Evolutionary conservation across 2,329 filamentous ascomycete genomes (phyloP).

Genomic region (Xylaria sp.): DNA sequence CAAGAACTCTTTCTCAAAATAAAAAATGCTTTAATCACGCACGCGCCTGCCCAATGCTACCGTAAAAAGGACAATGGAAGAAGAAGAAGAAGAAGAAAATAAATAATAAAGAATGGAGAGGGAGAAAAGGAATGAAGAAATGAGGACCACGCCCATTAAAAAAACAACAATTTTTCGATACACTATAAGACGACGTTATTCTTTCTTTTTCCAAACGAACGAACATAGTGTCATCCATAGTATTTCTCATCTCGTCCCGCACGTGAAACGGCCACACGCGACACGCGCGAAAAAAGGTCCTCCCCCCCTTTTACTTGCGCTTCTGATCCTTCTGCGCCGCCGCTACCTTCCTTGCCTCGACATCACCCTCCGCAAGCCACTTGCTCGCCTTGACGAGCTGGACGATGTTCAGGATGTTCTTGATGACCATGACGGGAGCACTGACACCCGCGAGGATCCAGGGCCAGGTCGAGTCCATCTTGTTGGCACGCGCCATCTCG

Average conservation of each 20-base stretch:
- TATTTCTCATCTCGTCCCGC: neutral
- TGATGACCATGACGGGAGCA: conserved; percentile 80
- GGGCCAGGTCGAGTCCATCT: conserved; percentile 66
- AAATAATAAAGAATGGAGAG: neutral
- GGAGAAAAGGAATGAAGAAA: conserved; percentile 1
- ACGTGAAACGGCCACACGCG: too few relatives aligned
- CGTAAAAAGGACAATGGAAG: neutral
- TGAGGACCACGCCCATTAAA: neutral
- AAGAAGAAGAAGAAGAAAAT: conserved; percentile 8
- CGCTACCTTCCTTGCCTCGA: conserved; percentile 53
- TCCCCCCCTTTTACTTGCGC: conserved; percentile 12
- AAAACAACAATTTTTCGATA: neutral
- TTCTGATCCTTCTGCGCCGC: conserved; percentile 38
- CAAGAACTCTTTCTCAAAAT: too few relatives aligned
- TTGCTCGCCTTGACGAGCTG: conserved; percentile 90
- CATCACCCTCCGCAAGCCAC: conserved; percentile 90
- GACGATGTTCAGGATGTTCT: conserved; percentile 90
- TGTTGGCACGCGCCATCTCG: conserved; percentile 89
- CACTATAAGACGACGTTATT: neutral
- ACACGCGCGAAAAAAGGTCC: neutral
- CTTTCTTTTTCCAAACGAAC: conserved; percentile 1
- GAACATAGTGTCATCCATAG: neutral
- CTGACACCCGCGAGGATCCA: conserved; percentile 75
- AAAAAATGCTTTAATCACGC: too few relatives aligned
- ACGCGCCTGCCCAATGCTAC: conserved; percentile 21